Percentiles rank a stretch among this genome's conserved stretches.
Evolutionary conservation across 2,329 filamentous ascomycete species (phyloP).

Genomic region (Aspergillus spinulosporus): DNA sequence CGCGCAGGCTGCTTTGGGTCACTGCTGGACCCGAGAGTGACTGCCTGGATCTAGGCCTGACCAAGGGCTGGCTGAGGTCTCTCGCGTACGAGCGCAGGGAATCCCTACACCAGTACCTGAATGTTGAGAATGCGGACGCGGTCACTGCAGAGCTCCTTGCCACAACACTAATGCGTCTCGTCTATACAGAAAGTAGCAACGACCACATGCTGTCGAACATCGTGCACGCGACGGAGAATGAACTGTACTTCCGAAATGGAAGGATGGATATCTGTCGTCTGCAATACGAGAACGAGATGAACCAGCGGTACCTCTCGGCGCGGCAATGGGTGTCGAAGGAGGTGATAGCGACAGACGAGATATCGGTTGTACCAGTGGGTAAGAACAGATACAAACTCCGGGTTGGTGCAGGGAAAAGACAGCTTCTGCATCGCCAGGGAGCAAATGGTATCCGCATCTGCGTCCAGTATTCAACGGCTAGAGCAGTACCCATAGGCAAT

Average conservation of each 20-base stretch:
- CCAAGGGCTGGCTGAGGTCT: neutral
- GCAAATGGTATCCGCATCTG: no score
- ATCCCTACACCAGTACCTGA: neutral
- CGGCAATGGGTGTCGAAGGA: neutral
- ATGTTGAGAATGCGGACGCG: neutral
- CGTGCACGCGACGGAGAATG: neutral
- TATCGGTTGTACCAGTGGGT: no score
- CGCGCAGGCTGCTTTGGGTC: slow-evolving; percentile 8
- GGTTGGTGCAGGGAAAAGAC: no score
- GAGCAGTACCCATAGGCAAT: no score
- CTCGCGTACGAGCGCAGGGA: neutral
- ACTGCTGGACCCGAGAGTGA: slow-evolving; percentile 5
- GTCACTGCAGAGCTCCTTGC: neutral
- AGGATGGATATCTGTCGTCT: neutral
- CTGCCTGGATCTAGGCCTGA: neutral
- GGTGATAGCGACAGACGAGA: neutral
- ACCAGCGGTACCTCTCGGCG: neutral
- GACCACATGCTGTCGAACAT: neutral
- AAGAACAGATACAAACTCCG: no score
- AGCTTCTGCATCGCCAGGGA: no score
- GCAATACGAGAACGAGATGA: neutral
- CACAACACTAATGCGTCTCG: neutral
- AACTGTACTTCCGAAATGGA: neutral
- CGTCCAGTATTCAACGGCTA: no score
- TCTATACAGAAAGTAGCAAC: neutral